Conservation (phyloP, 495 filamentous ascomycete species). For the Aspergillus indologenus region DNA sequence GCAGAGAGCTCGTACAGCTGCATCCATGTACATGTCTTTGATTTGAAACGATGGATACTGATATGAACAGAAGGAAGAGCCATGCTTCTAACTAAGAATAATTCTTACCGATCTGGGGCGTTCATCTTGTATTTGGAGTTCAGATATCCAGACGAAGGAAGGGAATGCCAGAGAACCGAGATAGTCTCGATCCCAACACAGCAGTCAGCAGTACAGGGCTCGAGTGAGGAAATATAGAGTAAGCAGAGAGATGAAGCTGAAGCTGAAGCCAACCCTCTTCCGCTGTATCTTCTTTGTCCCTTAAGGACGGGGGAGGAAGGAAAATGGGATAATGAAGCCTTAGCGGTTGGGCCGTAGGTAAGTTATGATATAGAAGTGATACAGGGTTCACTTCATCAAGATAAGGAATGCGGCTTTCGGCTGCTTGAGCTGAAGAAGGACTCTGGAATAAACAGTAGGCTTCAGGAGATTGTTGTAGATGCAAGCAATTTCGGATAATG, state of each 20-base stretch:
- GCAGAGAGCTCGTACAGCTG: background rate
- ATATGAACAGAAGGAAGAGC: slow-evolving; percentile 4
- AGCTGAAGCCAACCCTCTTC: background rate
- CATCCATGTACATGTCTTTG: background rate
- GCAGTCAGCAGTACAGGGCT: background rate
- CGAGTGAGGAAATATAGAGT: background rate
- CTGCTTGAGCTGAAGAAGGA: background rate
- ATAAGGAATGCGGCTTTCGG: background rate
- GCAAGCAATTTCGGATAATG: background rate
- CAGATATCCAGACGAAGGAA: background rate
- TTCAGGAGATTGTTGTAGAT: background rate
- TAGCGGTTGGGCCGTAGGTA: background rate
- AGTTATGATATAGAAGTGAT: background rate
- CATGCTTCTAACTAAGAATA: background rate
- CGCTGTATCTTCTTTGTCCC: background rate
- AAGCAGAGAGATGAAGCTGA: background rate
- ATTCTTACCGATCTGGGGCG: slow-evolving; percentile 62
- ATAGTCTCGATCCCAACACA: no score
- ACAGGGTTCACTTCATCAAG: background rate
- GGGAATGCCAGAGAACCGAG: background rate
- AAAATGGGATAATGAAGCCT: background rate
- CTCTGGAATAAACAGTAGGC: background rate
- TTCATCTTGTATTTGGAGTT: slow-evolving; percentile 53
- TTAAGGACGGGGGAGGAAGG: background rate
- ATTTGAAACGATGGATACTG: background rate